These are phyloP conservation scores for Cercophora sp. DNA, from an alignment of 495 filamentous ascomycete species.

Conservation along the genomic window DNA sequence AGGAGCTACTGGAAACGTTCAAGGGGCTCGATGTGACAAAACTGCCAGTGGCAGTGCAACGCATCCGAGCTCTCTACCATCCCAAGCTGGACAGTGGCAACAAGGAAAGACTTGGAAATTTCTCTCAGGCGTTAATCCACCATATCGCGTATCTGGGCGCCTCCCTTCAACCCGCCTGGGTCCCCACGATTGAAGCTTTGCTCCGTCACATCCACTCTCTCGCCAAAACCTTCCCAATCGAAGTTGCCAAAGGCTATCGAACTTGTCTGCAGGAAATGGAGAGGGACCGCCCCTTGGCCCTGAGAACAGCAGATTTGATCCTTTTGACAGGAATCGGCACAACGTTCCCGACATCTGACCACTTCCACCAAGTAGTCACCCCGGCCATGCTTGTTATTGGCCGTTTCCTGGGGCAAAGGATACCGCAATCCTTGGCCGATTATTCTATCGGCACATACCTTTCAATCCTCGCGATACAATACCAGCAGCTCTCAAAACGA, in stretches of 20 bases:
- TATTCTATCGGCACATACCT: slow-evolving; percentile 74
- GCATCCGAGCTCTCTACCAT: slow-evolving; percentile 84
- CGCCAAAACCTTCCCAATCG: slow-evolving; percentile 73
- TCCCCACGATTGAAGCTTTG: slow-evolving; percentile 37
- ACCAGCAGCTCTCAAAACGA: slow-evolving; percentile 74
- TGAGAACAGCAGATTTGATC: slow-evolving; percentile 70
- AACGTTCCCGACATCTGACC: slow-evolving; percentile 92
- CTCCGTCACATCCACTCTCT: slow-evolving; percentile 56
- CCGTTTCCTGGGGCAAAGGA: slow-evolving; percentile 75
- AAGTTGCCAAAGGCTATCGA: slow-evolving; percentile 73
- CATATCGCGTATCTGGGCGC: slow-evolving; percentile 69
- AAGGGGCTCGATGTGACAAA: slow-evolving; percentile 55
- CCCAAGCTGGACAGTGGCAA: slow-evolving; percentile 81
- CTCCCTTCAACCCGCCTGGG: slow-evolving; percentile 31
- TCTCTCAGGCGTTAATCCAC: slow-evolving; percentile 70
- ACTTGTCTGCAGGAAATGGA: slow-evolving; percentile 63
- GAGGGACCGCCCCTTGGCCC: slow-evolving; percentile 52
- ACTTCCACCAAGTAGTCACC: slow-evolving; percentile 90
- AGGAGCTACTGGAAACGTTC: slow-evolving; percentile 64
- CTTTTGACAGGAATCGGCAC: slow-evolving; percentile 76
- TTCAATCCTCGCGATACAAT: slow-evolving; percentile 69
- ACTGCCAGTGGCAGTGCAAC: slow-evolving; percentile 74
- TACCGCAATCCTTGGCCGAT: slow-evolving; percentile 58
- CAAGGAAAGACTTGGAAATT: slow-evolving; percentile 73
- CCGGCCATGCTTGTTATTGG: slow-evolving; percentile 79